Percentiles rank a stretch among this genome's conserved stretches.
These are phyloP conservation scores for Bretschneidera sinensis DNA, from an alignment of 345 rosid genomes.

Conservation along the genomic window DNA sequence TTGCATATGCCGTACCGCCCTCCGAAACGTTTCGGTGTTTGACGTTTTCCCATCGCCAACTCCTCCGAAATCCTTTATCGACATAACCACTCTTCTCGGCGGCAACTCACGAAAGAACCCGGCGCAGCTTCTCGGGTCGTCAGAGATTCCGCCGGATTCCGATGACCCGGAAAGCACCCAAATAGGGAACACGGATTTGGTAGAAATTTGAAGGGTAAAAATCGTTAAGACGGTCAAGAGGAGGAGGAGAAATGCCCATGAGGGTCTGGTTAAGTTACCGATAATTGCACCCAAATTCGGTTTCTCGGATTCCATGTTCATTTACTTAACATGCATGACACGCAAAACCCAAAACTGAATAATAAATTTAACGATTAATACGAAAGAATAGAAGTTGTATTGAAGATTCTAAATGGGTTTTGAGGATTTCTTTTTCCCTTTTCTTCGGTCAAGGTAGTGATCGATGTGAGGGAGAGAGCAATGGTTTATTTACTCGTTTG, in stretches of 20 bases:
- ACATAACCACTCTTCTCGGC: conserved; percentile 54
- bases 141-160: conserved; percentile 1
- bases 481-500: neutral
- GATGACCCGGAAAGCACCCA: conserved; percentile 16
- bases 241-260: conserved; percentile 49
- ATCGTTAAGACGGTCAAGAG: conserved; percentile 43
- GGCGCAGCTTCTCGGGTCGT: conserved; percentile 31
- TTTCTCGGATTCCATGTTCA: conserved; percentile 47
- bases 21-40: conserved; percentile 71
- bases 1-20: conserved; percentile 52
- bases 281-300: conserved; percentile 14
- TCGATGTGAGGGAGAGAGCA: neutral
- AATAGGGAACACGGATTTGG: conserved; percentile 36
- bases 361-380: neutral
- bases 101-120: conserved; percentile 26
- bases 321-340: neutral
- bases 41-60: conserved; percentile 78
- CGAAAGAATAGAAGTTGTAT: neutral
- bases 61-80: conserved; percentile 79
- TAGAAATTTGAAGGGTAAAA: conserved; percentile 57
- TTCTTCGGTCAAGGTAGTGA: neutral
- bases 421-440: too few species aligned
- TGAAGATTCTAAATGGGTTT: neutral
- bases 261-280: conserved; percentile 30
- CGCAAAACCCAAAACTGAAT: neutral